These are phyloP conservation scores for Mucor irregularis DNA, from an alignment of 371 early-diverging fungal species.

Conservation along the genomic window DNA sequence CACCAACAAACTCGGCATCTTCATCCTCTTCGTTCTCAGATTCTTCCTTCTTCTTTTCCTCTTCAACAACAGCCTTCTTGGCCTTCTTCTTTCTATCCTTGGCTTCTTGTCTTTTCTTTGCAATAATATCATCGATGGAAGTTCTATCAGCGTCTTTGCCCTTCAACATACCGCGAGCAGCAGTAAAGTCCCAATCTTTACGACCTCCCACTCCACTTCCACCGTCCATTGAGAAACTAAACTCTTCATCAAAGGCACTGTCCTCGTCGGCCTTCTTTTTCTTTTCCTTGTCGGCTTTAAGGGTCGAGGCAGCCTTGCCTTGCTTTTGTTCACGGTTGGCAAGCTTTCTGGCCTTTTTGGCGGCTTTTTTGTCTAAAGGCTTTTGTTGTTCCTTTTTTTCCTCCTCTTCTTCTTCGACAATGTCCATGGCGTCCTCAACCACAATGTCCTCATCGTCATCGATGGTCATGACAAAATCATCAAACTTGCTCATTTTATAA, in stretches of 20 bases:
- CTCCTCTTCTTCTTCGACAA: slow-evolving; percentile 25
- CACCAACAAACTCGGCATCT: slow-evolving; percentile 26
- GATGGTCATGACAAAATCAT: slow-evolving; percentile 83
- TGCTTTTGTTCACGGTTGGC: slow-evolving; percentile 11
- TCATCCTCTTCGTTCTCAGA: slow-evolving; percentile 35
- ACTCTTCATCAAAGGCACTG: slow-evolving; percentile 62
- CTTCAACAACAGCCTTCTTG: slow-evolving; percentile 37
- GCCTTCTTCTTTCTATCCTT: slow-evolving; percentile 42
- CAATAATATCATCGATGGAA: slow-evolving; percentile 74
- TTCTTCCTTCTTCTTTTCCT: slow-evolving; percentile 18
- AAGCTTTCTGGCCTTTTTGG: slow-evolving; percentile 37
- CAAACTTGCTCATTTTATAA: slow-evolving; percentile 18
- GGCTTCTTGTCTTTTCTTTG: slow-evolving; percentile 52
- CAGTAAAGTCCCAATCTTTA: slow-evolving; percentile 83
- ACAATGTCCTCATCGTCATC: slow-evolving; percentile 71
- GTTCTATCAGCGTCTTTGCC: slow-evolving; percentile 40
- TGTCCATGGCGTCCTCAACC: slow-evolving; percentile 43
- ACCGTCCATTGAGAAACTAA: slow-evolving; percentile 77
- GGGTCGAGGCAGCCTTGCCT: slow-evolving; percentile 4
- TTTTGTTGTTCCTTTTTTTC: slow-evolving; percentile 30
- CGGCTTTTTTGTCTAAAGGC: slow-evolving; percentile 5
- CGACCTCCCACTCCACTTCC: slow-evolving; percentile 42
- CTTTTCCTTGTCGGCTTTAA: slow-evolving; percentile 22
- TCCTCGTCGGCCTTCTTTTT: slow-evolving; percentile 36
- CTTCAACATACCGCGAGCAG: slow-evolving; percentile 76